Base-by-base conservation (phyloP, 2,329 filamentous ascomycete genomes). In the Penicillium rolfsii region DNA sequence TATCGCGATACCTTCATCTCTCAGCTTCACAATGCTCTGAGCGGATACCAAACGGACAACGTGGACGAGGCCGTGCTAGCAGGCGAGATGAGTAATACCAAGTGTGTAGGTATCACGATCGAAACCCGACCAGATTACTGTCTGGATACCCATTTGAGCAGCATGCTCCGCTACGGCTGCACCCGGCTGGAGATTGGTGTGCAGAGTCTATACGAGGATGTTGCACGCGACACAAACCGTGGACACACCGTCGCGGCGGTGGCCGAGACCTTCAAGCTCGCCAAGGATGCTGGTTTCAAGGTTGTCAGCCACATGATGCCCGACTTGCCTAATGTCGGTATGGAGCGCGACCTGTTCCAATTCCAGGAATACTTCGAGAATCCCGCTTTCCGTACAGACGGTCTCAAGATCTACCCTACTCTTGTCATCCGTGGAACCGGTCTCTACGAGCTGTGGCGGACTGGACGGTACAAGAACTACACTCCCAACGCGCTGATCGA, bases 241-340 rank as follows among this genome's bases (percentile, higher is more conserved):
- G 95, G 95, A 0, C 95, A 99, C 77, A 99, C 95, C 0, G 95
- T 99, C 26, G 92, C 93, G 6, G 87, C 96, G 0, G 95, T 99
- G 0, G 94, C 93, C 33, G 93, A 99, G 78, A 99, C 95, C 0
- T 99, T 99, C 75, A 96, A 91, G 68, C 83, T 97, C n/a, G 88
- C 95, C 65, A 99, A 99, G 78, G 96, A 99, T 76, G 93, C 96
- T 5, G 95, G 95, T 0, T 99, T 97, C 85, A 99, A 99, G 77
- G 95, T 99, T 0, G 95, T 99, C 64, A 96, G 91, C 67, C 95
- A 99, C 79, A 99, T 99, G 95, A 99, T 99, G 95, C 95, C 95
- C 1, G 95, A 99, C 74, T 80, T 99, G 52, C 95, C 95, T 3
- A 99, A 99, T 71, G 95, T 99, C 2, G 95, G 95, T 59, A 97